Evolutionary conservation across 2,329 filamentous ascomycete species (phyloP).

Genomic region (Blastomyces emzantsi): DNA sequence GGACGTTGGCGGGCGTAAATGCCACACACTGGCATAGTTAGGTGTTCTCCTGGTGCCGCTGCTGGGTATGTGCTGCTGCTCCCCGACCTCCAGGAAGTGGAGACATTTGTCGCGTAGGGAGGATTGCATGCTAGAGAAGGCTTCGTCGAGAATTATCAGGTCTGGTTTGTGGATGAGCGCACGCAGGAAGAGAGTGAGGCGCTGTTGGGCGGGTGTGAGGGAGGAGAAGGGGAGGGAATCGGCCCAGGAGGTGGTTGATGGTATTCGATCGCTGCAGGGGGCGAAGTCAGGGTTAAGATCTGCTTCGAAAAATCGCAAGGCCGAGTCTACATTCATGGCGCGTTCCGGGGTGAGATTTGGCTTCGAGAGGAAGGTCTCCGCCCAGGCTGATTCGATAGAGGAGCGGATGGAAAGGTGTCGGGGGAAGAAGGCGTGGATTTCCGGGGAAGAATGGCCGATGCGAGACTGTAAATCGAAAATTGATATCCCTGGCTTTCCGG

Average conservation of each 20-base stretch:
- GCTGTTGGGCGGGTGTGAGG: slow-evolving; percentile 47
- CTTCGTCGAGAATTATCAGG: slow-evolving; percentile 76
- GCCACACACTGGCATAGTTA: slow-evolving; percentile 6
- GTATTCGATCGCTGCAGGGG: neutral
- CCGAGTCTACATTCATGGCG: slow-evolving; percentile 54
- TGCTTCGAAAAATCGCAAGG: slow-evolving; percentile 64
- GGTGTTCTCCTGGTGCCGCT: slow-evolving; percentile 15
- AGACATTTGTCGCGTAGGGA: slow-evolving; percentile 78
- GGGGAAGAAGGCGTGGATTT: slow-evolving; percentile 90
- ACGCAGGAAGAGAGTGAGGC: slow-evolving; percentile 73
- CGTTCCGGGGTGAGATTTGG: slow-evolving; percentile 55
- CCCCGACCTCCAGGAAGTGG: slow-evolving; percentile 62
- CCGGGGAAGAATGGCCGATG: slow-evolving; percentile 87
- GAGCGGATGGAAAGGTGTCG: slow-evolving; percentile 62
- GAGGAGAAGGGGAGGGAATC: slow-evolving; percentile 50
- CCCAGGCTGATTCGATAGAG: slow-evolving; percentile 78
- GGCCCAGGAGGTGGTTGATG: neutral
- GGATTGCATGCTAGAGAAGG: slow-evolving; percentile 78
- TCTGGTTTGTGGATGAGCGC: slow-evolving; percentile 73
- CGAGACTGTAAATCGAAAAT: slow-evolving; percentile 87
- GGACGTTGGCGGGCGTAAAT: slow-evolving; percentile 9
- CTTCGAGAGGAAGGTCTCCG: slow-evolving; percentile 69
- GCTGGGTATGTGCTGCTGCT: slow-evolving; percentile 37
- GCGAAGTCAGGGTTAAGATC: slow-evolving; percentile 57
- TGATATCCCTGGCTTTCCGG: slow-evolving; percentile 63